Evolutionary conservation across 2,329 filamentous ascomycete species (phyloP), one percentile per base, ranked within the genome.

Genomic region (Pseudogymnoascus sp.): DNA sequence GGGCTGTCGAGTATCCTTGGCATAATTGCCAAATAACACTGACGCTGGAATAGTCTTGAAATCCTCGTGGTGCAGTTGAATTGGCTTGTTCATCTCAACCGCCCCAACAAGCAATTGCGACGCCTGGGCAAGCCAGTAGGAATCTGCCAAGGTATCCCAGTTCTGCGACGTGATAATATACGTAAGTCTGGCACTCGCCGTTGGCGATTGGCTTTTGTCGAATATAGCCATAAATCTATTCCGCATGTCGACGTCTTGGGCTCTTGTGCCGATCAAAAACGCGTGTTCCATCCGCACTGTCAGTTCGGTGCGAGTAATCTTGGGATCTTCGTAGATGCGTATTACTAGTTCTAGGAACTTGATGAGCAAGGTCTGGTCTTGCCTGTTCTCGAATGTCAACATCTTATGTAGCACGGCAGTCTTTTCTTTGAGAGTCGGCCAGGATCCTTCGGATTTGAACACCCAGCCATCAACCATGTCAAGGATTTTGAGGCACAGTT

Each of bases 401-500:
- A 99, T 99, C 76, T 99, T 99, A 69, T 96, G 92, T n/a, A 99
- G 77, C 1, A 99, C 94, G 1, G 95, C 95, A 0, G 93, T 97
- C 78, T 99, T 99, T 75, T 99, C 95, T 74, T 99, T 99, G 1
- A 99, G 81, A 0, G 94, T 99, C 0, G 94, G 94, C 81, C 94
- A 97, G 1, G 91, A 94, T 65, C 96, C 94, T 62, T 91, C 92
- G 0, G 91, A 94, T 66, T 91, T 85, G 78, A 99, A 99, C 5
- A 99, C 90, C 95, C 95, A 99, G 32, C 81, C 83, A 72, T 97
- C 93, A 3, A 97, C 93, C 83, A 99, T 93, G 58, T 88, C 85
- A 28, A 99, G 78, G 60, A 99, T 92, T 76, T 96, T 96, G 69
- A 90, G 88, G 73, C 94, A 97, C 6, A 99, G 81, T 18, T 85